These are phyloP conservation scores for Spergularia azorica DNA, from an alignment of 179 eudicot species.

Conservation along the genomic window DNA sequence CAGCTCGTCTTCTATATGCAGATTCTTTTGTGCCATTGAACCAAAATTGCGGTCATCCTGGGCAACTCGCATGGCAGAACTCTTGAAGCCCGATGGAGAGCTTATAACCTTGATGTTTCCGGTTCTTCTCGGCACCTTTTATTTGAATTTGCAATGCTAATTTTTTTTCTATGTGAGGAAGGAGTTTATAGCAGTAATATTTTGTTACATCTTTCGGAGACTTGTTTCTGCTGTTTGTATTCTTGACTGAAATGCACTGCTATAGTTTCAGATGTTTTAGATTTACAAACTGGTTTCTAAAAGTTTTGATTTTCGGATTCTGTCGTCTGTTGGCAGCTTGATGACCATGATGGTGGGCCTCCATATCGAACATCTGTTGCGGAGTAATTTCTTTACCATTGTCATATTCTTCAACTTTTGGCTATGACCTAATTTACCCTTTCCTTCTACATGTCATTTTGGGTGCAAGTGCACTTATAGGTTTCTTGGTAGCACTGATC, in stretches of 20 bases:
- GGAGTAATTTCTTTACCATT: constrained; percentile 45
- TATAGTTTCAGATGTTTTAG: neutral
- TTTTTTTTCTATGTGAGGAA: no score
- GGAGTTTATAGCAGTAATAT: no score
- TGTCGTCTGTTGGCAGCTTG: constrained; percentile 47
- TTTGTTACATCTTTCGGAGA: no score
- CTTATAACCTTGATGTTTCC: constrained; percentile 87
- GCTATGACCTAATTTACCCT: neutral
- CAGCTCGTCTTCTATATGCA: constrained; percentile 27
- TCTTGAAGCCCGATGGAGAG: constrained; percentile 87
- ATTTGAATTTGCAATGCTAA: neutral
- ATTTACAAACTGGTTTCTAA: neutral
- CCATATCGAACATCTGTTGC: constrained; percentile 61
- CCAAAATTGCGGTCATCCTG: constrained; percentile 68
- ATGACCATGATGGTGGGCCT: constrained; percentile 84
- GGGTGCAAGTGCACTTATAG: neutral
- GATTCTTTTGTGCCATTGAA: constrained; percentile 93
- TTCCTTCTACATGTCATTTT: neutral
- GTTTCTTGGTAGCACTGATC: neutral
- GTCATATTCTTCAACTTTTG: constrained; percentile 1
- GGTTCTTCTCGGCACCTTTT: constrained; percentile 35
- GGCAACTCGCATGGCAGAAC: constrained; percentile 60
- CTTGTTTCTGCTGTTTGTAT: no score
- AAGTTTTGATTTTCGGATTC: neutral
- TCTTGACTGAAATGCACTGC: constrained; percentile 16